Evolutionary conservation across 2,329 filamentous ascomycete species (phyloP), one percentile per base, ranked within the genome.

Genomic region (Leptographium flavum): DNA sequence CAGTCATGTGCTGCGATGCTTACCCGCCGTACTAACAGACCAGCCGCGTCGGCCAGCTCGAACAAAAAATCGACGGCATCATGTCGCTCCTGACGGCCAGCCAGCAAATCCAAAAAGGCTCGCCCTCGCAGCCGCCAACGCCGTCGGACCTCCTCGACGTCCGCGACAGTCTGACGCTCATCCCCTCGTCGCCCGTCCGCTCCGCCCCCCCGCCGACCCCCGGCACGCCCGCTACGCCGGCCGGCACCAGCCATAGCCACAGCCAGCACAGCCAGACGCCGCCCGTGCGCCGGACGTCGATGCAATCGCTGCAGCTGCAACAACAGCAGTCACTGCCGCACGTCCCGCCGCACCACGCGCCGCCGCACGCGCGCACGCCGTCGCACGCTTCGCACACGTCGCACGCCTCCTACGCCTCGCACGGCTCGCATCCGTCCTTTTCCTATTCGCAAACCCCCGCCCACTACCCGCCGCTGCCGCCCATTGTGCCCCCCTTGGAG

Each of bases 11-110:
- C 13, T 10, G 11, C 17, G 33, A 6, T 19, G 9, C 4, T 5
- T 31, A 19, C 22, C 13, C 19, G 15, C 19, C n/a, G n/a, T 9
- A 43, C 33, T 15, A 28, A 28, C 25, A 3, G 4, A 4, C 5
- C 19, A 64, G 61, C 4, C 58, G 60, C 5, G 62, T 65, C 2
- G 60, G 58, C 6, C 61, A 63, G 44, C 36, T 65, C 3, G 63
- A 65, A 43, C 57, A 60, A 43, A 64, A 64, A 46, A 58, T 65
- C 28, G 62, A 65, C 17, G 60, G 60, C 39, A 58, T 65, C 41
- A 60, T 65, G 45, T 62, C 59, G 14, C 56, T 64, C 9, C 53
- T 64, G 15, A 58, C 59, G 2, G 56, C 57, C 10, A 59, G 52
- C 41, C 56, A 62, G 25, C 56, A 56, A 21, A 49, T 55, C 10